phyloP scores from a whole-genome alignment of 73 alveolate genomes.

The Paramecium sonneborni region DNA sequence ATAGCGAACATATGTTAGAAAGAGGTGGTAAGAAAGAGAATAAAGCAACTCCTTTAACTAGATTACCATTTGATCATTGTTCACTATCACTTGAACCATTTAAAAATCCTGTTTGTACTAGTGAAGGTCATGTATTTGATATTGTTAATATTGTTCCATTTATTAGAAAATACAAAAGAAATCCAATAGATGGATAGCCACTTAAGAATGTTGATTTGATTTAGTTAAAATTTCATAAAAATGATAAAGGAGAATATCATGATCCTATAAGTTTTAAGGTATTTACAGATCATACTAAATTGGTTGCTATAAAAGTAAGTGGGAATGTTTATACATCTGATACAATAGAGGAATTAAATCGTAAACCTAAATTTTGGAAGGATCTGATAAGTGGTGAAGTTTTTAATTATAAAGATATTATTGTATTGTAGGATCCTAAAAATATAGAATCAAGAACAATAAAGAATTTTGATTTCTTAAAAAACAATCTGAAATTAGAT shows the following conservation, averaged over 20 bases:
- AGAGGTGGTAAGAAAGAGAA: constrained; percentile 87
- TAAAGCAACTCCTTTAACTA: constrained; percentile 64
- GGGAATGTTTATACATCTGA: constrained; percentile 95
- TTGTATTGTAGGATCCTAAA: constrained; percentile 80
- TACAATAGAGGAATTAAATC: constrained; percentile 88
- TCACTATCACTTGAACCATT: constrained; percentile 82
- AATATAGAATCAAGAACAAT: constrained; percentile 70
- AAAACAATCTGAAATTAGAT: constrained; percentile 52
- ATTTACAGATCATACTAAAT: constrained; percentile 85
- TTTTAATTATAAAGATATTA: constrained; percentile 85
- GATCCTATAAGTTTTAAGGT: constrained; percentile 97
- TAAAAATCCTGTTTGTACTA: constrained; percentile 87
- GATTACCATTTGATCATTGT: constrained; percentile 90
- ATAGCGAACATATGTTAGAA: constrained; percentile 74
- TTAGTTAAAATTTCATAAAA: constrained; percentile 86
- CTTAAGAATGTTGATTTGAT: constrained; percentile 82
- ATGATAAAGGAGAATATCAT: constrained; percentile 93
- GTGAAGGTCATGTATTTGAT: constrained; percentile 92
- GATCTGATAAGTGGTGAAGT: constrained; percentile 88
- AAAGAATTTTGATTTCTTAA: constrained; percentile 56
- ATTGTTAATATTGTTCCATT: constrained; percentile 88
- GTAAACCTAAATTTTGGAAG: constrained; percentile 83
- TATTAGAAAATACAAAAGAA: constrained; percentile 83
- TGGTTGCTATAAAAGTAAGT: constrained; percentile 92
- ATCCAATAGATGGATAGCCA: constrained; percentile 92